Evolutionary conservation across 2,329 filamentous ascomycete genomes (phyloP), one percentile per base, ranked within the genome.

Genomic region (Hypocreales sp.): DNA sequence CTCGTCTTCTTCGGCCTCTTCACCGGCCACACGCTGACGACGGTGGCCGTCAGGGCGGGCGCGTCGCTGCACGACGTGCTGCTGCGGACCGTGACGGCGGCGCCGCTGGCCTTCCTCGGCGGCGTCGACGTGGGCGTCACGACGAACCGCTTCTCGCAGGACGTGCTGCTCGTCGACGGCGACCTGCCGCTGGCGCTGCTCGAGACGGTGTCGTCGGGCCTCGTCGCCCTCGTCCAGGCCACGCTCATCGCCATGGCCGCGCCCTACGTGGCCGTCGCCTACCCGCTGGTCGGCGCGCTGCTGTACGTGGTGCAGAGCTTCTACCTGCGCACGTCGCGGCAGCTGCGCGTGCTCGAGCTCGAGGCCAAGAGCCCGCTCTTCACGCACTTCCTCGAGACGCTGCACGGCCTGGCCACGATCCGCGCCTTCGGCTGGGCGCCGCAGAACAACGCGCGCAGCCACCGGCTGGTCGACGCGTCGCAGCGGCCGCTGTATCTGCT

Each of bases 321-420:
- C 25, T 72, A 72, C 35, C 51, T 73, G 6, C 53, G 61, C 4
- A 72, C 67, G 0, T 70, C 64, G 1, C 54, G 67, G 0, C 67
- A 72, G 39, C 44, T 73, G 6, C 53, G 67, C 26, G 52, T 67
- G 18, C 40, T 73, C 20, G 67, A 72, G 25, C 50, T 73, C 4
- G 67, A 72, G 40, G 58, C 60, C 3, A 69, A 35, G 20, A 26
- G 22, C 4, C 32, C 34, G 4, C 16, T 36, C 5, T 36, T 34
- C 61, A 55, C 11, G 52, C 28, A 18, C 25, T 11, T 30, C 23
- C 15, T 32, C 8, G 35, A 33, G 18, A 25, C 26, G 3, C 6
- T 22, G 14, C 8, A 15, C n/a, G 31, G 31, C 5, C 22, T 33
- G 5, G 28, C 18, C 22, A 30, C 28, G 11, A 28, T 33, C 12